phyloP scores from a whole-genome alignment of 2,329 filamentous ascomycete genomes.

The Periglandula ipomoeae region DNA sequence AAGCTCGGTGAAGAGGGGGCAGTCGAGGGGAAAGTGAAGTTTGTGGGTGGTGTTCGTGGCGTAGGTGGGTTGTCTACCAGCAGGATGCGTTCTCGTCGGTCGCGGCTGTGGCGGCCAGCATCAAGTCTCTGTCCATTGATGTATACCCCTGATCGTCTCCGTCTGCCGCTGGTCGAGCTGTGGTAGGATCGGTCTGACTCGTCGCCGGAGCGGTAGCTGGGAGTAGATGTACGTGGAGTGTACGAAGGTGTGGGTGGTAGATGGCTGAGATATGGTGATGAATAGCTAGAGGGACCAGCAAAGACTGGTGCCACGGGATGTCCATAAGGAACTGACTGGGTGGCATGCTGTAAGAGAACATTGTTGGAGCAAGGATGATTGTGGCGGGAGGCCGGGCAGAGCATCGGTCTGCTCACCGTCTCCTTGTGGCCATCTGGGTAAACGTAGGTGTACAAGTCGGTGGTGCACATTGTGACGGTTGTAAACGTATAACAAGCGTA shows the following conservation, averaged over 20 bases:
- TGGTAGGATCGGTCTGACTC: slow-evolving; percentile 26
- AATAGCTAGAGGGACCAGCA: not conserved
- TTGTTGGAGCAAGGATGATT: slow-evolving; percentile 33
- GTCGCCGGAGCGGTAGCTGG: slow-evolving; percentile 27
- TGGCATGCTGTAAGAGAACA: slow-evolving; percentile 31
- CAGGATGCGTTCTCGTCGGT: slow-evolving; percentile 30
- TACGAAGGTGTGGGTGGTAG: slow-evolving; percentile 33
- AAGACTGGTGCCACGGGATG: slow-evolving; percentile 15
- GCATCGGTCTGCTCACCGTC: slow-evolving; percentile 24
- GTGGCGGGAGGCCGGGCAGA: slow-evolving; percentile 30
- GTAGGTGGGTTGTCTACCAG: slow-evolving; percentile 36
- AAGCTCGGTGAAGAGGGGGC: slow-evolving; percentile 29
- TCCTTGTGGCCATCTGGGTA: slow-evolving; percentile 34
- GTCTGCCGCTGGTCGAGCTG: slow-evolving; percentile 22
- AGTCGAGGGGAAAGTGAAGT: slow-evolving; percentile 29
- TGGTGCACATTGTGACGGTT: slow-evolving; percentile 39
- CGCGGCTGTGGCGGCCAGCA: slow-evolving; percentile 21
- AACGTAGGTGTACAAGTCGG: slow-evolving; percentile 36
- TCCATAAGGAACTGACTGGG: slow-evolving; percentile 23
- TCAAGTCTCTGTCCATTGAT: slow-evolving; percentile 29
- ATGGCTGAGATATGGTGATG: slow-evolving; percentile 17
- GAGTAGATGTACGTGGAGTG: slow-evolving; percentile 20
- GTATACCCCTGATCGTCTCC: slow-evolving; percentile 26
- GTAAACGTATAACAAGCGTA: not conserved
- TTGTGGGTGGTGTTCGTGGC: slow-evolving; percentile 37